These are phyloP conservation scores for Phaeoacremonium minimum DNA, from an alignment of 2,329 filamentous ascomycete species.

Conservation along the genomic window DNA sequence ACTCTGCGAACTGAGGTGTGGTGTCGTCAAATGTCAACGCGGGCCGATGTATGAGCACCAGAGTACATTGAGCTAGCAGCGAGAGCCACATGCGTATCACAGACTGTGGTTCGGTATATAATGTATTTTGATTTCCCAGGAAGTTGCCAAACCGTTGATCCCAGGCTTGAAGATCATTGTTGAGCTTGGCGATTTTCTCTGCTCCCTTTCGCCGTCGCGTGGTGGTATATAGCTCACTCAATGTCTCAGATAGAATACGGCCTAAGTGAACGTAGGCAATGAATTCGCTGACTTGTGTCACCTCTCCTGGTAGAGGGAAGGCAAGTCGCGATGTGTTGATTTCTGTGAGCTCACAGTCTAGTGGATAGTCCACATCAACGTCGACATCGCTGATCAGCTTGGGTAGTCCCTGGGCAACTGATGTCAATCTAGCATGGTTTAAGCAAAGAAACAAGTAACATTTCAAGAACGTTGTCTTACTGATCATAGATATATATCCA, in stretches of 20 bases:
- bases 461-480: too few relatives aligned
- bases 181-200: not conserved
- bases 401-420: too few relatives aligned
- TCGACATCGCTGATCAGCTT: not conserved
- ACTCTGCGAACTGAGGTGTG: not conserved
- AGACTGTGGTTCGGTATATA: too few relatives aligned
- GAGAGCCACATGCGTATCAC: too few relatives aligned
- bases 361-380: not conserved
- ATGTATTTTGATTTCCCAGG: too few relatives aligned
- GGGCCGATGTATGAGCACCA: slow-evolving; percentile 2
- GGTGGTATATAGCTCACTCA: slow-evolving; percentile 2
- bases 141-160: too few relatives aligned
- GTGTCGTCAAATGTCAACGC: slow-evolving; percentile 1
- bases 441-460: too few relatives aligned
- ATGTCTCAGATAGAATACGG: slow-evolving; percentile 2
- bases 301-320: slow-evolving; percentile 2
- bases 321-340: not conserved
- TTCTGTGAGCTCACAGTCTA: slow-evolving; percentile 3
- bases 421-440: not conserved
- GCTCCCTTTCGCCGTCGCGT: slow-evolving; percentile 1
- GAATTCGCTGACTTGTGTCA: not conserved
- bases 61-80: not conserved
- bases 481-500: slow-evolving; percentile 6
- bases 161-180: not conserved
- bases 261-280: slow-evolving; percentile 1